A percentile compares a stretch with the other conserved stretches of the same genome.
Conservation (phyloP, 1,139 yeast species). For the Nakaseomyces kungkrabaensis region DNA sequence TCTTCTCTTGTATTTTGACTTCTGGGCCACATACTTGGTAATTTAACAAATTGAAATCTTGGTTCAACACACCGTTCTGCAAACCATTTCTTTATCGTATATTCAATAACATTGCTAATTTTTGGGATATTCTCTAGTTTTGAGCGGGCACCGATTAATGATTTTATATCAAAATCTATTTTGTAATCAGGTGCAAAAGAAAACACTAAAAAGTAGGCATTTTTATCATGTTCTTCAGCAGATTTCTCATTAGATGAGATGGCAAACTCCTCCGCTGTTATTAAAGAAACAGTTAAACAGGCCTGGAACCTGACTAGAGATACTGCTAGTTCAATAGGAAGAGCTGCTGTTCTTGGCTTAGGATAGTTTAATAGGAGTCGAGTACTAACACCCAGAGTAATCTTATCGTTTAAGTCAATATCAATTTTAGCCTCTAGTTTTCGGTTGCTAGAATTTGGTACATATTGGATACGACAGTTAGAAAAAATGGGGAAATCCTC, state of each 20-base stretch:
- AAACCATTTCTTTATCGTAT: conserved; percentile 78
- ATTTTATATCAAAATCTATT: conserved; percentile 74
- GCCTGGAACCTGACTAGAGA: conserved; percentile 92
- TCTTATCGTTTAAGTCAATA: conserved; percentile 81
- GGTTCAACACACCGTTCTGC: conserved; percentile 92
- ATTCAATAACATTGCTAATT: conserved; percentile 74
- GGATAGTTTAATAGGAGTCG: conserved; percentile 76
- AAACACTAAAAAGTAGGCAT: conserved; percentile 56
- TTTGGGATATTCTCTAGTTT: conserved; percentile 90
- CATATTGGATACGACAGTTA: conserved; percentile 73
- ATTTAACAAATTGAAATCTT: conserved; percentile 67
- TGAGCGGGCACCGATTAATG: conserved; percentile 86
- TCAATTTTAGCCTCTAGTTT: conserved; percentile 85
- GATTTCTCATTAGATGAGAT: conserved; percentile 37
- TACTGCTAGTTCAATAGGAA: conserved; percentile 75
- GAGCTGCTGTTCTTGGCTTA: conserved; percentile 68
- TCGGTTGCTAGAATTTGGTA: conserved; percentile 30
- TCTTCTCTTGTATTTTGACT: conserved; percentile 57
- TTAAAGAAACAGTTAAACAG: conserved; percentile 64
- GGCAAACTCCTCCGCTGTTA: conserved; percentile 35
- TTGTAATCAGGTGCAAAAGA: conserved; percentile 87
- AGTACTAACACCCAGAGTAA: conserved; percentile 85
- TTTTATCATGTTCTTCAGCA: conserved; percentile 18
- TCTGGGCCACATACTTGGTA: conserved; percentile 90
- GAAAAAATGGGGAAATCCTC: conserved; percentile 93